phyloP scores from a whole-genome alignment of 73 alveolate species.

The Blepharisma japonicum region DNA sequence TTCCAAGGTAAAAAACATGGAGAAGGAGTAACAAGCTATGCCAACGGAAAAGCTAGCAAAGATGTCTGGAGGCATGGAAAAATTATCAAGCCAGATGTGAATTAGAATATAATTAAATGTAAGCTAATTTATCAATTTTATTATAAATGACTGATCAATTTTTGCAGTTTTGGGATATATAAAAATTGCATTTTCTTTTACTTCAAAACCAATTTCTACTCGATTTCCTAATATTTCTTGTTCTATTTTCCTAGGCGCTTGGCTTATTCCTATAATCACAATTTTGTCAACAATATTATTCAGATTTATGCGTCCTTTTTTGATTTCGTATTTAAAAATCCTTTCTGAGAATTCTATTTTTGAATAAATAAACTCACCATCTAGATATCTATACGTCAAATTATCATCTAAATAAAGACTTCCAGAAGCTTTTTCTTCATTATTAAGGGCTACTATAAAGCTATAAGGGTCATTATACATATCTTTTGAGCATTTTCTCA shows the following conservation, averaged over 20 bases:
- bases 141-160: no score
- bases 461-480: slow-evolving; percentile 74
- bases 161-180: no score
- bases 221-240: not conserved
- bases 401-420: slow-evolving; percentile 61
- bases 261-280: not conserved
- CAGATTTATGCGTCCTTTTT: not conserved
- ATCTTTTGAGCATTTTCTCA: slow-evolving; percentile 50
- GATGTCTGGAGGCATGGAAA: slow-evolving; percentile 26
- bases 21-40: slow-evolving; percentile 40
- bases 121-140: no score
- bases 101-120: no score
- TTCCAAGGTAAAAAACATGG: slow-evolving; percentile 70
- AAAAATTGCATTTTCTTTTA: no score
- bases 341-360: slow-evolving; percentile 37
- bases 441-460: slow-evolving; percentile 46
- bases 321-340: not conserved
- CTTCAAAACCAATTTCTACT: no score
- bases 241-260: not conserved
- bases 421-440: slow-evolving; percentile 48
- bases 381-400: slow-evolving; percentile 49
- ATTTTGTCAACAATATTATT: not conserved
- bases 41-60: slow-evolving; percentile 14
- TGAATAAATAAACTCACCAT: slow-evolving; percentile 46
- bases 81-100: slow-evolving; percentile 23